These are phyloP conservation scores for Phytophthora meadii DNA, from an alignment of 352 stramenopile species.

Conservation along the genomic window DNA sequence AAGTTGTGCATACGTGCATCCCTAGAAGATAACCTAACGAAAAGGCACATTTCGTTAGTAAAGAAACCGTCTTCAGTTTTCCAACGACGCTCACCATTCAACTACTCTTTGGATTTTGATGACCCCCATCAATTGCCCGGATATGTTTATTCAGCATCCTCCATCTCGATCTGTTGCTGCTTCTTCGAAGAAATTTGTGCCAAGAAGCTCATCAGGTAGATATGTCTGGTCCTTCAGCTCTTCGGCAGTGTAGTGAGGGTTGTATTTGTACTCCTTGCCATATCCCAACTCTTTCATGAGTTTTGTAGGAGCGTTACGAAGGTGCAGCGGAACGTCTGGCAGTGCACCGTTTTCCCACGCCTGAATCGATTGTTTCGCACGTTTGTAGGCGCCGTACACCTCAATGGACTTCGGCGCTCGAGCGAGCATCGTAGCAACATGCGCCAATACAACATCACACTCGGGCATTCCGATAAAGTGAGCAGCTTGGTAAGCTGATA, in stretches of 20 bases:
- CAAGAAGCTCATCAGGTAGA: slow-evolving; percentile 70
- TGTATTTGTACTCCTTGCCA: slow-evolving; percentile 86
- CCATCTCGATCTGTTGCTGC: slow-evolving; percentile 9
- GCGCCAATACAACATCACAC: slow-evolving; percentile 82
- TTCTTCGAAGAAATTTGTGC: slow-evolving; percentile 64
- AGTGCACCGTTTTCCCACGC: slow-evolving; percentile 59
- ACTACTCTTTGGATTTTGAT: too few species aligned
- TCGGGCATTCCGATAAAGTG: slow-evolving; percentile 88
- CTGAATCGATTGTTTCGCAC: slow-evolving; percentile 68
- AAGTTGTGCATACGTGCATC: neutral
- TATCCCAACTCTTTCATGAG: slow-evolving; percentile 85
- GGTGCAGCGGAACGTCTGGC: slow-evolving; percentile 80
- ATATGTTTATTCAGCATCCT: neutral
- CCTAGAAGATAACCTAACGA: neutral
- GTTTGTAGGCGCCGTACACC: slow-evolving; percentile 86
- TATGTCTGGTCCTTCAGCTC: slow-evolving; percentile 88
- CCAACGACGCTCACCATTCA: neutral
- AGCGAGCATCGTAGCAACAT: slow-evolving; percentile 83
- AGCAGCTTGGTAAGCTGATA: slow-evolving; percentile 75
- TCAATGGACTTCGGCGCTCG: slow-evolving; percentile 86
- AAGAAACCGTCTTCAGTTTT: neutral
- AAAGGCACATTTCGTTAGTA: neutral
- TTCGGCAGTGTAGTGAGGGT: slow-evolving; percentile 70
- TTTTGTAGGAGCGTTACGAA: slow-evolving; percentile 83
- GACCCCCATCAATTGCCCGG: too few species aligned